Evolutionary conservation across 495 filamentous ascomycete genomes (phyloP).

Genomic region (Pyrenula aspistea): DNA sequence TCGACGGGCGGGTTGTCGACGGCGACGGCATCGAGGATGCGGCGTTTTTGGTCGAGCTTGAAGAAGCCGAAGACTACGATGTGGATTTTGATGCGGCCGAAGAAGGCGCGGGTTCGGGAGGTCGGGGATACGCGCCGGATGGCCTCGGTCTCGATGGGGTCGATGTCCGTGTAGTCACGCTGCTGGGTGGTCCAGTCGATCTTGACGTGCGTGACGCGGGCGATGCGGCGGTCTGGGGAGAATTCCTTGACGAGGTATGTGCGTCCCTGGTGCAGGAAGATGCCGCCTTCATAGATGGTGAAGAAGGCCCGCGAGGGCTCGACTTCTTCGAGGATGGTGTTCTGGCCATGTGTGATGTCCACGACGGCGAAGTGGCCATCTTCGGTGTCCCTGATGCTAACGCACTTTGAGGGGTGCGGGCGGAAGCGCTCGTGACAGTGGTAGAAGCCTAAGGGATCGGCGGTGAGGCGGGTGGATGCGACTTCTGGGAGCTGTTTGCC

Average conservation of each 20-base stretch:
- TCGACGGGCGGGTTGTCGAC: constrained; percentile 90
- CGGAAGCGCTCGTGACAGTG: constrained; percentile 84
- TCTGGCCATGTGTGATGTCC: constrained; percentile 71
- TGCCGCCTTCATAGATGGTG: constrained; percentile 92
- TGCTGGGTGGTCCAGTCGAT: constrained; percentile 94
- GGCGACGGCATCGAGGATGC: constrained; percentile 82
- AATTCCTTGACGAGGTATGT: constrained; percentile 89
- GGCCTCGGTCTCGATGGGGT: constrained; percentile 78
- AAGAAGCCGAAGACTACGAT: constrained; percentile 92
- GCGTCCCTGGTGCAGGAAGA: constrained; percentile 90
- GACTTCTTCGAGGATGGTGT: constrained; percentile 86
- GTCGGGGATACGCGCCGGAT: constrained; percentile 49
- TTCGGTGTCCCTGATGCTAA: constrained; percentile 85
- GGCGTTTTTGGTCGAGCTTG: constrained; percentile 71
- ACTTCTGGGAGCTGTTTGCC: constrained; percentile 59
- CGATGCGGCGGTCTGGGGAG: constrained; percentile 62
- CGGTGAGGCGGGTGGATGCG: constrained; percentile 62
- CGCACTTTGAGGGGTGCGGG: constrained; percentile 68
- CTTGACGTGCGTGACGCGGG: constrained; percentile 64
- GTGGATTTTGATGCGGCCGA: constrained; percentile 70
- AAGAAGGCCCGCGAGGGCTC: constrained; percentile 92
- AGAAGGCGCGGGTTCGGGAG: constrained; percentile 55
- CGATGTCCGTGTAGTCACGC: constrained; percentile 90
- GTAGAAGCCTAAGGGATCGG: constrained; percentile 68
- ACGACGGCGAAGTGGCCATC: constrained; percentile 89